A percentile compares a stretch with the other conserved stretches of the same genome.
Evolutionary conservation across 2,329 filamentous ascomycete species (phyloP).

Genomic region (Thielaviopsis ethacetica): DNA sequence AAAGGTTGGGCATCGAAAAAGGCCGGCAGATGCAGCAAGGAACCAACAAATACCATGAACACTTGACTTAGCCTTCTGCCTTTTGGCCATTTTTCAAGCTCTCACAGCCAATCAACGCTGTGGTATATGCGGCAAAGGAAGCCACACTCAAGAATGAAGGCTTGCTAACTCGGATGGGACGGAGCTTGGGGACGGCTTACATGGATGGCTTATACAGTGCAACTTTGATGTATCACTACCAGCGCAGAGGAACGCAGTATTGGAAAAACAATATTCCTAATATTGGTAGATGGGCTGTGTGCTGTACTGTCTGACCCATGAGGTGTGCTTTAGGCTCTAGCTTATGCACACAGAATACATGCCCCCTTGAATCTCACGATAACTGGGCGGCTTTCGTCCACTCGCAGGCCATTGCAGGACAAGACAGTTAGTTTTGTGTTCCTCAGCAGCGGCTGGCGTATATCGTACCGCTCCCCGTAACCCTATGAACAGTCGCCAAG

Average conservation of each 20-base stretch:
- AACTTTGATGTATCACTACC: not conserved
- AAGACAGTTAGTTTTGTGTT: not conserved
- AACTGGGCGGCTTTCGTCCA: not conserved
- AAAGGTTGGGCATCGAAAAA: constrained; percentile 2
- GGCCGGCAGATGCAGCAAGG: not conserved
- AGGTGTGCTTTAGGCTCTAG: not conserved
- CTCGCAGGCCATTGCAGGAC: too few relatives aligned
- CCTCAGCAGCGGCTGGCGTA: not conserved
- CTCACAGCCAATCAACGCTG: not conserved
- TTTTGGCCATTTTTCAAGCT: not conserved
- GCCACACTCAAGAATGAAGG: too few relatives aligned
- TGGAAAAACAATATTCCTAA: not conserved
- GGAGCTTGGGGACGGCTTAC: not conserved
- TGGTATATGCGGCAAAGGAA: too few relatives aligned
- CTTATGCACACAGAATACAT: not conserved
- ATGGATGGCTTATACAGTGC: not conserved
- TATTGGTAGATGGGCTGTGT: not conserved
- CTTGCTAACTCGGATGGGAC: not conserved
- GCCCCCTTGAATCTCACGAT: not conserved
- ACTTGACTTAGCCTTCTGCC: not conserved
- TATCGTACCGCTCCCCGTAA: not conserved
- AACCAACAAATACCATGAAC: not conserved
- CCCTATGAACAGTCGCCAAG: not conserved
- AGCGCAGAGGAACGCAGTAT: too few relatives aligned
- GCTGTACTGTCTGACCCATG: not conserved